These are phyloP conservation scores for Bryoerythrophyllum caledonicum DNA, from an alignment of 225 moss, liverwort and hornwort genomes.

Conservation along the genomic window DNA sequence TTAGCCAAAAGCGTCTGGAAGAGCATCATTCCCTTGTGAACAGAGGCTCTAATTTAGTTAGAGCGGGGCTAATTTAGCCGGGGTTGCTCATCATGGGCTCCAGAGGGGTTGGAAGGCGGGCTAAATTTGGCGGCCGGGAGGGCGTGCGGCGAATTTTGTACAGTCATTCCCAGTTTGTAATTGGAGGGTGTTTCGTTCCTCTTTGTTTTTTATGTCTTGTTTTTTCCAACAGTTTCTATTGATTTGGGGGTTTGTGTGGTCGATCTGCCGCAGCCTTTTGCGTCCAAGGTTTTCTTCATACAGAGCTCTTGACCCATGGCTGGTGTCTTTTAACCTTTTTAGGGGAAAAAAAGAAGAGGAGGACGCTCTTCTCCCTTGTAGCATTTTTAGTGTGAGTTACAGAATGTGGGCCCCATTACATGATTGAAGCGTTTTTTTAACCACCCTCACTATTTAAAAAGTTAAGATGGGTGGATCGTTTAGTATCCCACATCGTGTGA, in stretches of 20 bases:
- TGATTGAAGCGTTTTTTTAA: too few species aligned
- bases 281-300: background rate
- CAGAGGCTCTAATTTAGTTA: background rate
- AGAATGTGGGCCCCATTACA: too few species aligned
- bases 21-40: slow-evolving; percentile 14
- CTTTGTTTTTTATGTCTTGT: too few species aligned
- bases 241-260: background rate
- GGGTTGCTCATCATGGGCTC: slow-evolving; percentile 15
- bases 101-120: background rate
- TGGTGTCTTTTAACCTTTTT: too few species aligned
- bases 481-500: too few species aligned
- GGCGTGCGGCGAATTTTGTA: background rate
- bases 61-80: background rate
- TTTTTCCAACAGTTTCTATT: too few species aligned
- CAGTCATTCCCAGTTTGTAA: slow-evolving; percentile 11
- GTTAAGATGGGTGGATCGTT: too few species aligned
- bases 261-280: slow-evolving; percentile 3
- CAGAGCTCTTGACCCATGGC: background rate
- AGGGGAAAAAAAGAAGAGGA: too few species aligned
- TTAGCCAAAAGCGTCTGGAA: background rate
- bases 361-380: too few species aligned
- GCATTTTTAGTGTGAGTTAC: too few species aligned
- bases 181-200: background rate
- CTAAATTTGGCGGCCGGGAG: background rate
- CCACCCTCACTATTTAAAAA: too few species aligned